A percentile compares a stretch with the other conserved stretches of the same genome.
These are phyloP conservation scores for Hagleromyces aurorensis DNA, from an alignment of 805 yeast genomes.

Conservation along the genomic window DNA sequence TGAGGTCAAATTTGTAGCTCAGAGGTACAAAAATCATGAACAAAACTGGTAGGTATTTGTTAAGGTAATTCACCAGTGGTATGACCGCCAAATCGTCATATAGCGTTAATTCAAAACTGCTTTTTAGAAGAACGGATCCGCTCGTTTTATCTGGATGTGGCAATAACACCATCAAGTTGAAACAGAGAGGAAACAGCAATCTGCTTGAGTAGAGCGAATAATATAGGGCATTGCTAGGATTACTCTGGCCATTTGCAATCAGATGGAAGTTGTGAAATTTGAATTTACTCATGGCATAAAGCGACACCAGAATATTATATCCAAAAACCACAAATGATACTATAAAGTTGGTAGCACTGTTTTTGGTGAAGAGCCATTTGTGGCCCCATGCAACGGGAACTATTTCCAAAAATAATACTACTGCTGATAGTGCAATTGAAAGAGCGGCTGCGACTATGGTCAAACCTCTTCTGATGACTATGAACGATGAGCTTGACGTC, in stretches of 20 bases:
- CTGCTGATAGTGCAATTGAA: conserved; percentile 12
- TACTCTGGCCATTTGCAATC: conserved; percentile 28
- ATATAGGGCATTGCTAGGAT: conserved; percentile 27
- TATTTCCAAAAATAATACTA: conserved; percentile 20
- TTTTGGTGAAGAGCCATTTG: conserved; percentile 17
- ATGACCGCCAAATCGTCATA: conserved; percentile 24
- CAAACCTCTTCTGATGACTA: conserved; percentile 4
- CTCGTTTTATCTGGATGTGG: conserved; percentile 9
- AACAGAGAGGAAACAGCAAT: conserved; percentile 29
- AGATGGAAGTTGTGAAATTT: conserved; percentile 29
- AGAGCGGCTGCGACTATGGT: conserved; percentile 9
- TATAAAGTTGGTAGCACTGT: conserved; percentile 17
- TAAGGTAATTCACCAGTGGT: conserved; percentile 24
- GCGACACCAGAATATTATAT: conserved; percentile 23
- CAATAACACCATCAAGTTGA: conserved; percentile 26
- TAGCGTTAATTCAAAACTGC: conserved; percentile 21
- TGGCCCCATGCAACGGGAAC: conserved; percentile 23
- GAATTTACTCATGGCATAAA: conserved; percentile 29
- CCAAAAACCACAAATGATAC: conserved; percentile 20
- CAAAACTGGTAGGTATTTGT: conserved; percentile 23
- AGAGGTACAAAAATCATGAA: conserved; percentile 21
- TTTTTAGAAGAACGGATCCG: conserved; percentile 6
- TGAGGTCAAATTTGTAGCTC: conserved; percentile 23
- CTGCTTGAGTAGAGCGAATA: conserved; percentile 29
- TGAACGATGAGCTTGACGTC: conserved; percentile 8